Base-by-base conservation (phyloP, 352 stramenopile genomes). In the Pythium myriotylum region DNA sequence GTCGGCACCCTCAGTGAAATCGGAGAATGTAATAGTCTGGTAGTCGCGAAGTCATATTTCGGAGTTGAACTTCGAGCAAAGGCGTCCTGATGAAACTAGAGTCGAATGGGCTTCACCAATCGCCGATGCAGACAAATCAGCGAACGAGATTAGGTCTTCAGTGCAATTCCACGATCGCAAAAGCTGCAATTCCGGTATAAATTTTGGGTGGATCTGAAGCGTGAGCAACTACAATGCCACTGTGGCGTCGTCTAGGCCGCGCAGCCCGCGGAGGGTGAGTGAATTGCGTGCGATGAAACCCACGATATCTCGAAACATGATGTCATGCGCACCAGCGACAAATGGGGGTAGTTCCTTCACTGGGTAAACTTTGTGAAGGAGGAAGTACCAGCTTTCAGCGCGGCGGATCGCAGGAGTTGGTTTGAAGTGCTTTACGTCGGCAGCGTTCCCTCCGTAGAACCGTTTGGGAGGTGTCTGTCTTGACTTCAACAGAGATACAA, bases 21-120 rank as follows among this genome's bases (percentile, higher is more conserved):
- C 26, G 16, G 14, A 5, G n/a, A 50, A 50, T 2, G 23, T 22
- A 13, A 59, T 27, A 14, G 51, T 59, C 7, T 26, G 12, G 26
- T 59, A 59, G 35, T 59, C 13, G 20, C 45, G 45, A 26, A 59
- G 37, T 37, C 51, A 59, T n/a, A 41, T 10, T 7, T 33, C n/a
- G 6, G 20, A 13, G 8, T 46, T 23, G 17, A 85, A 87, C 2
- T 65, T 72, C 22, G 65, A 42, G 62, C 82, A 91, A 13, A 86
- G 74, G 6, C 24, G 20, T 3, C 60, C 51, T 7, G 63, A 57
- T 1, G 26, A 35, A 1, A 67, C 43, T 4, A 78, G 42, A 35
- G 88, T 89, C 2, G 47, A 40, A 47, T 89, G 76, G 9, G 87
- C 74, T 1, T 69, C 54, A 7, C 68, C 72, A 26, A 91, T 77